Evolutionary conservation across 2,329 filamentous ascomycete species (phyloP).

Genomic region (Penicillium sp.): DNA sequence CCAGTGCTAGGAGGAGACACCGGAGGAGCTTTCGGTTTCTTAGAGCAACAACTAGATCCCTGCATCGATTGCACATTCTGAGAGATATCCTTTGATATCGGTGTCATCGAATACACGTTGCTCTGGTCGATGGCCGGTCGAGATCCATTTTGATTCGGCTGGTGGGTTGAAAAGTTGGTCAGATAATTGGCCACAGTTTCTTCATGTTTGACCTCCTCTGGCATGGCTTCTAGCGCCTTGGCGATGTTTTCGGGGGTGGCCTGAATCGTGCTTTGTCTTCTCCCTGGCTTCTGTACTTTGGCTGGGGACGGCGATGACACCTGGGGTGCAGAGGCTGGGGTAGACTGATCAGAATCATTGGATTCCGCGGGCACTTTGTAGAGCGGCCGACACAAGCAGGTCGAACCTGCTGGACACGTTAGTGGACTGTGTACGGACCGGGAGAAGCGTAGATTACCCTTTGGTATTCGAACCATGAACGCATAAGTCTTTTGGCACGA

Average conservation of each 20-base stretch:
- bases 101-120: too few species aligned
- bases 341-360: constrained; percentile 13
- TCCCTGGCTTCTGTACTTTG: constrained; percentile 35
- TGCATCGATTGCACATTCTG: not conserved
- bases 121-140: not conserved
- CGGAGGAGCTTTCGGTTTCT: constrained; percentile 9
- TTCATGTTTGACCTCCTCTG: constrained; percentile 21
- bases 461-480: constrained; percentile 43
- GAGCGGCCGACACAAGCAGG: constrained; percentile 39
- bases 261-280: constrained; percentile 31
- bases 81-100: too few species aligned
- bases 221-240: constrained; percentile 30
- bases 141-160: constrained; percentile 4
- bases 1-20: constrained; percentile 8
- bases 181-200: constrained; percentile 12
- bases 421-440: constrained; percentile 3
- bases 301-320: constrained; percentile 25
- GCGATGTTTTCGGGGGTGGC: constrained; percentile 31
- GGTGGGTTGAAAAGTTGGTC: constrained; percentile 10
- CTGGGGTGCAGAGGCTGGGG: constrained; percentile 14
- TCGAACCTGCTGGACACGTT: constrained; percentile 29
- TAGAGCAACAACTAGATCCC: constrained; percentile 24
- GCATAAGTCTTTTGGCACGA: constrained; percentile 40
- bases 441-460: constrained; percentile 27
- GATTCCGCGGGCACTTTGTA: constrained; percentile 32